These are phyloP conservation scores for Entomortierella beljakovae DNA, from an alignment of 192 early-diverging fungal species.

Conservation along the genomic window DNA sequence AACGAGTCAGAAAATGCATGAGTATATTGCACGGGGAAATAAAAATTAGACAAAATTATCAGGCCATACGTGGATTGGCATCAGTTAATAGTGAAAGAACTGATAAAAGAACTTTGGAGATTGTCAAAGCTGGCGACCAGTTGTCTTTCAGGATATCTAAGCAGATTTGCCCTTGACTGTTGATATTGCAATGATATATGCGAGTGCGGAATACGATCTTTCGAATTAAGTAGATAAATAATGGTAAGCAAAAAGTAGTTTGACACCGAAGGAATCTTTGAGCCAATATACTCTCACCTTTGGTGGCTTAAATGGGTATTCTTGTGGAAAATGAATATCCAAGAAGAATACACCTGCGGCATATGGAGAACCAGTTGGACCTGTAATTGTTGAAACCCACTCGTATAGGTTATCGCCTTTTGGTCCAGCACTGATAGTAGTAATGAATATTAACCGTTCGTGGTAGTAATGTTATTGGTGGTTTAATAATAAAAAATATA, in stretches of 20 bases:
- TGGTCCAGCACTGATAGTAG: conserved; percentile 94
- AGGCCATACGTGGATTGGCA: conserved; percentile 85
- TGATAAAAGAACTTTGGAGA: conserved; percentile 95
- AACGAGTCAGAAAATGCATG: background rate
- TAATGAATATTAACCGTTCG: too few species aligned
- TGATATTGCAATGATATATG: conserved; percentile 99
- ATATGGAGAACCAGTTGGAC: conserved; percentile 91
- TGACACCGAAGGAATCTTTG: background rate
- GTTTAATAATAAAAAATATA: background rate
- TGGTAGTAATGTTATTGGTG: background rate
- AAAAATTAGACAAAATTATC: too few species aligned
- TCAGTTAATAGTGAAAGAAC: conserved; percentile 95
- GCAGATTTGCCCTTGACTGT: conserved; percentile 91
- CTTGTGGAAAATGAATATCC: conserved; percentile 88
- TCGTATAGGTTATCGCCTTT: conserved; percentile 96
- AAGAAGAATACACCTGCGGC: conserved; percentile 78
- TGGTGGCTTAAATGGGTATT: conserved; percentile 97
- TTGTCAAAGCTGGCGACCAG: conserved; percentile 96
- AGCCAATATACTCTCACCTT: conserved; percentile 62
- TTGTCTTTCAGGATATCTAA: conserved; percentile 97
- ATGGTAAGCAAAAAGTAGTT: background rate
- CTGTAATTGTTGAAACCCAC: conserved; percentile 94
- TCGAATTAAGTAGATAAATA: background rate
- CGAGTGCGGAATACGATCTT: conserved; percentile 90
- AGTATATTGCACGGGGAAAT: background rate